Conservation (phyloP, 2,329 filamentous ascomycete genomes). For the Microcyclospora pomicola region DNA sequence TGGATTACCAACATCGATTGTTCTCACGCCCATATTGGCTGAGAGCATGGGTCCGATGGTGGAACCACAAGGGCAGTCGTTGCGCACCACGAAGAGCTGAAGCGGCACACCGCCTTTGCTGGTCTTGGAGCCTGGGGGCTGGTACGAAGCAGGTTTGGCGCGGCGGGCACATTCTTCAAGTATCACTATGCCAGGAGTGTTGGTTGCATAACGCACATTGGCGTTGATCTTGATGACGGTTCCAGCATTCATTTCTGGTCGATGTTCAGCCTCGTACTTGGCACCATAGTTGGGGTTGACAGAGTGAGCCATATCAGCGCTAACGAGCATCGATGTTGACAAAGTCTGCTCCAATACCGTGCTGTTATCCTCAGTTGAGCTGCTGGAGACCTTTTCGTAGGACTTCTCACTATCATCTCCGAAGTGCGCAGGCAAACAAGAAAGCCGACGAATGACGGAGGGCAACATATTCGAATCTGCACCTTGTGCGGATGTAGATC, state of each 20-base stretch:
- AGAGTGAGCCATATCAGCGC: conserved; percentile 93
- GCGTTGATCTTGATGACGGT: conserved; percentile 97
- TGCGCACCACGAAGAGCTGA: conserved; percentile 90
- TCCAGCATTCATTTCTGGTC: conserved; percentile 90
- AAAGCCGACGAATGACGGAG: conserved; percentile 72
- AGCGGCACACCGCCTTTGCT: conserved; percentile 63
- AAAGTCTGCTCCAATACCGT: conserved; percentile 91
- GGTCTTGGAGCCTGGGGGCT: conserved; percentile 19
- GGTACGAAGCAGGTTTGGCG: conserved; percentile 31
- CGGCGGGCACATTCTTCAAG: conserved; percentile 68
- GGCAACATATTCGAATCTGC: conserved; percentile 87
- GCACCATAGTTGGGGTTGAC: conserved; percentile 87
- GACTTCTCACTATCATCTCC: conserved; percentile 46
- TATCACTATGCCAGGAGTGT: conserved; percentile 85
- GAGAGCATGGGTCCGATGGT: conserved; percentile 97
- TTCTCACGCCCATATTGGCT: conserved; percentile 72
- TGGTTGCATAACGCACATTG: conserved; percentile 92
- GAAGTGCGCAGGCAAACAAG: conserved; percentile 52
- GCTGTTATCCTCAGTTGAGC: conserved; percentile 38
- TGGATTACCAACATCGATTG: conserved; percentile 83
- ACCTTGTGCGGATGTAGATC: conserved; percentile 81
- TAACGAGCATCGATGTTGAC: conserved; percentile 81
- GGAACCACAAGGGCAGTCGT: conserved; percentile 86
- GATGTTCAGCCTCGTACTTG: conserved; percentile 85
- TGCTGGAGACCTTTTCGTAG: conserved; percentile 46